Evolutionary conservation across 164 flowering plant species (phyloP), one percentile per base, ranked within the genome.

Genomic region (Vitis amurensis): DNA sequence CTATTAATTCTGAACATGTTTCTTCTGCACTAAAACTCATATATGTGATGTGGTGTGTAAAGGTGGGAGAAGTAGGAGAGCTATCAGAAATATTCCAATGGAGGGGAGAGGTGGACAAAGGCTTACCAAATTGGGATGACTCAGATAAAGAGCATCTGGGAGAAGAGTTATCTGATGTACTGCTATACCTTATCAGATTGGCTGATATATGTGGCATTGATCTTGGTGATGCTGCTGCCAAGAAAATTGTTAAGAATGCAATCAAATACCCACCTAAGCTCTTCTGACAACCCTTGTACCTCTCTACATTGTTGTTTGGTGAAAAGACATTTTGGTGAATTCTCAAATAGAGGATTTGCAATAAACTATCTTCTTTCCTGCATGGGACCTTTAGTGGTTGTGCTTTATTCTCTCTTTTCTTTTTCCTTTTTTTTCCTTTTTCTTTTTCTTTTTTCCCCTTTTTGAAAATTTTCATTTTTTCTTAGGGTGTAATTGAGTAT

Each of bases 21-120:
- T 37, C 44, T 37, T 37, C 6, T 37, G 44, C 44, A 37, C 44
- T 37, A 37, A 37, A 3, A 37, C 6, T 69, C 11, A 50, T 27
- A 17, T 11, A 31, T 37, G 44, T 37, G 44, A 37, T 37, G 27
- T 59, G 63, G 49, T 65, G 30, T 59, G 64, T n/a, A 3, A 37
- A 87, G 91, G 82, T 87, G 0, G 91, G 88, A 37, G 91, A 87
- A 69, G 88, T 87, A 16, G 91, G 91, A 55, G 91, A 87, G 83
- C 74, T 87, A 50, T 83, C 91, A 68, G 87, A 87, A 69, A 85
- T 87, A 77, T 87, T 87, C 73, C 91, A 87, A 59, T 87, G 91
- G 91, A 85, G 67, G 63, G 91, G 88, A 64, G 91, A 87, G 74
- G 91, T 87, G 69, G 83, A 76, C 9, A 87, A 62, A 73, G 91